Base-by-base conservation (phyloP, 2,329 filamentous ascomycete species). In the Colletotrichum karsti region DNA sequence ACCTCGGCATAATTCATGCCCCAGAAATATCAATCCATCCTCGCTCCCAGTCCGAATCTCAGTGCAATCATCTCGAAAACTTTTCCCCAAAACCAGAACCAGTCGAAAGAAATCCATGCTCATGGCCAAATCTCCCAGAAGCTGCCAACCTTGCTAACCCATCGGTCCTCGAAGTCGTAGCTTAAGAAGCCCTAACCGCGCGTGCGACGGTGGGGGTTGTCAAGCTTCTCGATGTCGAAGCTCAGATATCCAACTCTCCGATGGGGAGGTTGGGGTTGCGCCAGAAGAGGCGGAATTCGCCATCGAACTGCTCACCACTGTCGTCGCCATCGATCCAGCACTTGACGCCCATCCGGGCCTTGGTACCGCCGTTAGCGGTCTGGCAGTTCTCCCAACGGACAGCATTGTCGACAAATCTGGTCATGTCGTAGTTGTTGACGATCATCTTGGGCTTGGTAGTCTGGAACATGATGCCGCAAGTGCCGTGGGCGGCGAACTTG, bases 231-330 rank as follows among this genome's bases (percentile, higher is more conserved):
- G 28, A 67, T 51, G 22, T 35, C 63, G 3, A 10, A 28, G 28
- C 24, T 33, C 46, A 18, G 41, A 15, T 20, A 20, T 50, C 42
- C 7, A 42, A 35, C 24, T 24, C 15, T n/a, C 30, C 55, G 3
- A 28, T n/a, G 4, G 61, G 53, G 1, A 56, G 50, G 15, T 22
- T 46, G 18, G 46, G 46, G 30, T 67, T 53, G 24, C 60, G 60
- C 39, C 61, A 67, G 46, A 67, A 58, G 30, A 67, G 64, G 2
- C 46, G 30, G 46, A 67, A 67, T 13, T 58, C 60, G 60, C 60
- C 44, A 4, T 58, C 18, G 20, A 22, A 37, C 30, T 33, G 22
- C 22, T 53, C 22, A 5, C 9, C 20, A 3, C 30, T 24, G 4
- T 7, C 22, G 4, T 33, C 22, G 18, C 24, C 26, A 13, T 26